Percentiles rank a stretch among this genome's conserved stretches.
Evolutionary conservation across 306 rosid species (phyloP).

Genomic region (Quercus suber): DNA sequence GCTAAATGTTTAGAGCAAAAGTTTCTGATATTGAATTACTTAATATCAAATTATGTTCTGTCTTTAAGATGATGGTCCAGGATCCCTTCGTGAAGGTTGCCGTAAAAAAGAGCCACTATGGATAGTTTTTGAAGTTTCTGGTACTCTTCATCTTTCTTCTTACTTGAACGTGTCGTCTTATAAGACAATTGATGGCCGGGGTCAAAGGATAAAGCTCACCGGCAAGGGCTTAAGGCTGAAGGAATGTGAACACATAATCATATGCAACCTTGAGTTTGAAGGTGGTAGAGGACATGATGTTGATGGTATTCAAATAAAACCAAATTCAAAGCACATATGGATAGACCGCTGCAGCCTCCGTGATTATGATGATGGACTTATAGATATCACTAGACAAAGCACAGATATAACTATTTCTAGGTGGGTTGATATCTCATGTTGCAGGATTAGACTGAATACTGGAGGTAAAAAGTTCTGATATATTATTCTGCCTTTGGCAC

Average conservation of each 20-base stretch:
- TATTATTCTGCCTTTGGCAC: slow-evolving; percentile 3
- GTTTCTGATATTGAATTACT: neutral
- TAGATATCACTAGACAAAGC: slow-evolving; percentile 37
- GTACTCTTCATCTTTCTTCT: slow-evolving; percentile 39
- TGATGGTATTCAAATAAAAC: slow-evolving; percentile 42
- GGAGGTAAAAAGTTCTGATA: neutral
- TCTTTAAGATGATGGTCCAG: slow-evolving; percentile 74
- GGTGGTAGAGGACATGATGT: slow-evolving; percentile 42
- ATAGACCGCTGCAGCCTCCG: slow-evolving; percentile 40
- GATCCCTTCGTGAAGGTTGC: slow-evolving; percentile 73
- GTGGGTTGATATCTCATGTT: slow-evolving; percentile 10
- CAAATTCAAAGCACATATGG: slow-evolving; percentile 38
- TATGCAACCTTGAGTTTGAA: slow-evolving; percentile 40
- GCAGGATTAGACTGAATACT: neutral
- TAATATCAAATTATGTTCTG: neutral
- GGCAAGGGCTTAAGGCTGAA: slow-evolving; percentile 39
- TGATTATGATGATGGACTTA: slow-evolving; percentile 39
- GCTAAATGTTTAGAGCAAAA: neutral
- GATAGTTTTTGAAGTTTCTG: slow-evolving; percentile 71
- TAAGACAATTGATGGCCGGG: slow-evolving; percentile 39
- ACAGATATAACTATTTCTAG: slow-evolving; percentile 40
- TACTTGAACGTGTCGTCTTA: slow-evolving; percentile 32
- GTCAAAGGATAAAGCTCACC: slow-evolving; percentile 33
- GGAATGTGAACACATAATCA: slow-evolving; percentile 35
- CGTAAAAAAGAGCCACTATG: slow-evolving; percentile 62